Base-by-base conservation (phyloP, 2,329 filamentous ascomycete species). In the Talaromyces amestolkiae region DNA sequence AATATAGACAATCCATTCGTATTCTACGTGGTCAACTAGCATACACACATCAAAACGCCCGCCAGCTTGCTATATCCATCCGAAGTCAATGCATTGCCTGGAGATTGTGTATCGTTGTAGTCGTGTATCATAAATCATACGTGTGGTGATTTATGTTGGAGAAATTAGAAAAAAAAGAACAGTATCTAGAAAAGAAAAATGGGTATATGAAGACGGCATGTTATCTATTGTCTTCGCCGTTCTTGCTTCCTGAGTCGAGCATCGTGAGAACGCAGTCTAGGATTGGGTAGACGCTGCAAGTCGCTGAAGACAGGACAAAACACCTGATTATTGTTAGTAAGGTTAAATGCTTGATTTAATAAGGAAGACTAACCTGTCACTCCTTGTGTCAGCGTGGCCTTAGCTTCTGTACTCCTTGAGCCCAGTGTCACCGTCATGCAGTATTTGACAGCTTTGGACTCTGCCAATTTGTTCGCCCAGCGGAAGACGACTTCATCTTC, bases 401-500 rank as follows among this genome's bases (percentile, higher is more conserved):
- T 88, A 8, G 94, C 94, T 76, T 96, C 91, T 0, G 94, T 97
- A 78, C 93, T 97, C 68, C 93, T 86, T 73, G 86, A 91, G 60
- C 93, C 93, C 41, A 98, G 82, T 69, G 91, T 96, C 24, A 97
- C 93, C 2, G 93, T 97, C 68, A 90, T 88, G 3, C 95, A 91
- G 64, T 92, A 84, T 59, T 87, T 79, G 51, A 93, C 84, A 2
- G 80, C 79, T 19, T 85, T 84, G 9, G 84, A 79, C 3, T 85
- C 83, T 24, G 84, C 83, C 11, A 97, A 80, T 58, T 87, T 84
- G 78, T 97, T 97, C 19, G 94, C 95, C 94, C 95, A 98, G 68
- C 89, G 89, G 81, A 97, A 98, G 22, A 97, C 90, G 71, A 92
- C 90, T 75, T 98, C 94, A 70, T 98, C 95, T 71, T 97, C 94